Evolutionary conservation across 768 basidiomycete genomes (phyloP), one percentile per base, ranked within the genome.

Genomic region (Dacryopinax primogenitus): DNA sequence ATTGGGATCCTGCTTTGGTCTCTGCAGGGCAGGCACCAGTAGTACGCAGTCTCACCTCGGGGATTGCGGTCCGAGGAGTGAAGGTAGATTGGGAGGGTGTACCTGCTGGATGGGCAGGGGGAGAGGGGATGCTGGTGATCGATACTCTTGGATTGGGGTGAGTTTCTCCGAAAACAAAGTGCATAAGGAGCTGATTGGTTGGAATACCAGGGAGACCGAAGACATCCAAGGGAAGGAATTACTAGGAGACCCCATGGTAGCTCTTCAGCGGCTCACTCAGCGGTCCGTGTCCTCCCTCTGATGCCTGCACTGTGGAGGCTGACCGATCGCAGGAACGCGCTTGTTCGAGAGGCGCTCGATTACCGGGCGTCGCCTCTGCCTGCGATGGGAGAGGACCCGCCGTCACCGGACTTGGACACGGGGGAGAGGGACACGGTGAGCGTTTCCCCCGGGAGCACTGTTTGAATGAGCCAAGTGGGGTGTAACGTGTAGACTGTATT

Each of bases 401-500:
- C 37, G 11, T 39, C 37, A n/a, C 37, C 67, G 63, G 39, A 74
- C n/a, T n/a, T n/a, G 72, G 33, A 72, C 72, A 12, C 73, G 66
- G 41, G 73, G 76, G 64, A 41, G 63, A 35, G 58, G 37, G 66
- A 62, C 18, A 36, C 33, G 66, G 51, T 28, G 32, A 7, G 21
- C 34, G 47, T 26, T 66, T 36, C 41, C 7, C 41, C 41, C 41
- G 23, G 41, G 41, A 4, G 4, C 7, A 44, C 41, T 6, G 18
- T 44, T 44, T 44, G 41, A 15, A 44, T 23, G 41, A 18, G 16
- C 41, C 23, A 23, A 15, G 23, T 23, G 7, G 18, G 41, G 65
- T 44, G 74, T 74, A 7, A 85, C 82, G 73, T 87, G 86, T 12
- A n/a, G n/a, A n/a, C n/a, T n/a, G n/a, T n/a, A n/a, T n/a, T n/a